Conservation (phyloP, 1,139 yeast species). For the Saccharomycopsis hybrid region DNA sequence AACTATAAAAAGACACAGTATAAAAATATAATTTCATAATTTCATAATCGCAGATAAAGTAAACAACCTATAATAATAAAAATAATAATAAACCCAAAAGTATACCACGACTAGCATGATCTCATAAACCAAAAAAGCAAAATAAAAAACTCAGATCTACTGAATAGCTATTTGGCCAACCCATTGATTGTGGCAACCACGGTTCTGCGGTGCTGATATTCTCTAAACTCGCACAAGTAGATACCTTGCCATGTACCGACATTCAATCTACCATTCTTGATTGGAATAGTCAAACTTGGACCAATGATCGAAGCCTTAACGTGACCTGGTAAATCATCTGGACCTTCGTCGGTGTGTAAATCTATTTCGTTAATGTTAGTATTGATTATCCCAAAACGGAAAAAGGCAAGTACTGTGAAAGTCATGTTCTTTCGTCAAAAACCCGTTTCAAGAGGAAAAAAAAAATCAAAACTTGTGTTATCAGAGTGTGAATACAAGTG, state of each 20-base stretch:
- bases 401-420: neutral
- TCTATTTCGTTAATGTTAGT: slow-evolving; percentile 43
- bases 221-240: slow-evolving; percentile 67
- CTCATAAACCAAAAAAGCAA: too few species aligned
- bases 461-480: neutral
- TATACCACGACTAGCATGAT: too few species aligned
- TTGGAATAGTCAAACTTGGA: slow-evolving; percentile 60
- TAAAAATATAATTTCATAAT: too few species aligned
- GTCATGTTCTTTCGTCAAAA: neutral
- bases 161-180: neutral
- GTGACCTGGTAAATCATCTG: slow-evolving; percentile 83
- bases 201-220: slow-evolving; percentile 53
- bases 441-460: neutral
- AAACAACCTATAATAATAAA: too few species aligned
- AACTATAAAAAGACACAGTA: too few species aligned
- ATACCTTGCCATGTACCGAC: slow-evolving; percentile 86
- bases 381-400: neutral
- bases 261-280: slow-evolving; percentile 57
- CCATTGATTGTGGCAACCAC: slow-evolving; percentile 75
- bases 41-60: too few species aligned
- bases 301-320: slow-evolving; percentile 63
- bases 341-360: slow-evolving; percentile 51
- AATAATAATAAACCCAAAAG: too few species aligned
- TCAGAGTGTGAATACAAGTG: neutral
- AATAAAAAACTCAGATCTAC: too few species aligned